Evolutionary conservation across 169 alveolate genomes (phyloP), one percentile per base, ranked within the genome.

Genomic region (Theileria orientalis): DNA sequence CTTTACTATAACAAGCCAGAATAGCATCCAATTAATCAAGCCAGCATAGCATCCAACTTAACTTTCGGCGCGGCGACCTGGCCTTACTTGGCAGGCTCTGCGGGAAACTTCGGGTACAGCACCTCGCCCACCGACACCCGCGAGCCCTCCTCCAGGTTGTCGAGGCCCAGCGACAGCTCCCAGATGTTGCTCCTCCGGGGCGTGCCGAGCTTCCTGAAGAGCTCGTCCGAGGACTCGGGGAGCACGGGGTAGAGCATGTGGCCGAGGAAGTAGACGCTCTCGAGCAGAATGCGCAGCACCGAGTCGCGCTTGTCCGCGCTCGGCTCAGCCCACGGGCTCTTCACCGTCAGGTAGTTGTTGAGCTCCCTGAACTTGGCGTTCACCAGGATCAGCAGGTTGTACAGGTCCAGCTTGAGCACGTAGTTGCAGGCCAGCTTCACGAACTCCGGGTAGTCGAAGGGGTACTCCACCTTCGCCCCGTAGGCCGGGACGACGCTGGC

Each of bases 251-350:
- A 92, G 54, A 94, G 69, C 72, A 94, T 76, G 76, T 92, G 95
- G 14, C 94, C 94, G 69, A 93, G 69, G 47, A 89, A 87, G 78
- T 94, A 95, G 30, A 94, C 85, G n/a, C 94, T 92, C 83, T 95
- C 97, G 61, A 95, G 83, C 66, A 89, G 87, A n/a, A 86, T 68
- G 54, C 98, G 87, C n/a, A 94, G 88, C 16, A 86, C 82, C 27
- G 89, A 94, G 23, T 84, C 75, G 27, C 88, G 90, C 27, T 75
- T 87, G 19, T 78, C 66, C 32, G 62, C 83, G 7, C 63, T 78
- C 59, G 74, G 77, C 66, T 76, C 74, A 51, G 87, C 77, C 98
- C 98, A 94, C 3, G 98, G 98, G 11, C 94, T 96, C 13, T 76
- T 80, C 54, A 88, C 95, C 0, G 97, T 94, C 29, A 94, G 77